phyloP scores from a whole-genome alignment of 1,284 basidiomycete genomes.

The Moesziomyces parantarcticus region DNA sequence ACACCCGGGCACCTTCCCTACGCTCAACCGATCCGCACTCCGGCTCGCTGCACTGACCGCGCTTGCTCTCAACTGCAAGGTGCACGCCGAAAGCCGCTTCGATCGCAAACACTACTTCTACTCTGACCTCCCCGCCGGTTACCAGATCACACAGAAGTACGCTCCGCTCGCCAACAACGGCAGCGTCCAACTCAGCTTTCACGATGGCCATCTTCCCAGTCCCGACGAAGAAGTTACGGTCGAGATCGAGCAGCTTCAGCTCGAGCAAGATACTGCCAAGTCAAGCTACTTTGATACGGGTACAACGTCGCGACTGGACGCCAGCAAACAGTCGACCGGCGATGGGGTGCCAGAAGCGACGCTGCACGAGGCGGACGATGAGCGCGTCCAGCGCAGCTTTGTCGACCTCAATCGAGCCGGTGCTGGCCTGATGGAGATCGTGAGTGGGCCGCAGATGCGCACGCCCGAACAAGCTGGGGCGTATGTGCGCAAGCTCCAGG shows the following conservation, averaged over 20 bases:
- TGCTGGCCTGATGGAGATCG: conserved; percentile 91
- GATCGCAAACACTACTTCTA: conserved; percentile 99
- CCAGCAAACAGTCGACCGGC: not conserved
- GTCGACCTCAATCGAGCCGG: conserved; percentile 93
- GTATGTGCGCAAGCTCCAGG: conserved; percentile 87
- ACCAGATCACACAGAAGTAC: conserved; percentile 97
- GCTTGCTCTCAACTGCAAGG: conserved; percentile 79
- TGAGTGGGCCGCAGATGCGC: conserved; percentile 90
- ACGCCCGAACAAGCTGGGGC: conserved; percentile 90
- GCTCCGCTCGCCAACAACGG: conserved; percentile 84
- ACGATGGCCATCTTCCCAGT: conserved; percentile 61
- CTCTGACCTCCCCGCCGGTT: conserved; percentile 90
- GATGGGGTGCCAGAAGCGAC: not conserved
- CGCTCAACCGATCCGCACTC: conserved; percentile 81
- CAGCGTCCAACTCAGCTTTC: conserved; percentile 71
- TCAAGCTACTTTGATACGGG: conserved; percentile 73
- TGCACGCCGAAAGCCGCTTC: conserved; percentile 68
- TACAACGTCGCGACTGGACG: conserved; percentile 65
- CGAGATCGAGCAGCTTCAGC: conserved; percentile 90
- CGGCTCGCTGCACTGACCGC: conserved; percentile 84
- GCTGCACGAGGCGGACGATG: conserved; percentile 69
- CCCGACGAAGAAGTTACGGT: conserved; percentile 72
- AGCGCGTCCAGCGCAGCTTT: conserved; percentile 69
- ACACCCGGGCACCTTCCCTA: conserved; percentile 88
- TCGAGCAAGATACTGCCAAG: conserved; percentile 98